Conservation (phyloP, 2,329 filamentous ascomycete species). For the Alternaria burnsii region DNA sequence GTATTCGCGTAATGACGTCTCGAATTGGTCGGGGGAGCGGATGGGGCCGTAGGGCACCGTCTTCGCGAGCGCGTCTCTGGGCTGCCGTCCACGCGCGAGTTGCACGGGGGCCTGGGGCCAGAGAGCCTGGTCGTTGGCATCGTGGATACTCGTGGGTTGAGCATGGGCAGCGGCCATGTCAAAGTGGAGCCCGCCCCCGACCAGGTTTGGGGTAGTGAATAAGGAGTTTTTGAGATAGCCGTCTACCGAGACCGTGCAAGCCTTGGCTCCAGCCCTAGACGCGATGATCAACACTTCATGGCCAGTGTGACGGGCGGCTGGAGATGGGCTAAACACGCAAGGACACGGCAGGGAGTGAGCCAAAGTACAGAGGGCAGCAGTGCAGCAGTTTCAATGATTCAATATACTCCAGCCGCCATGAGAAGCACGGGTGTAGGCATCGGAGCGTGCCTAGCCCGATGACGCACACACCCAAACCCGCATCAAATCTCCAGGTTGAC, state of each 20-base stretch:
- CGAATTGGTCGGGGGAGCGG: constrained; percentile 47
- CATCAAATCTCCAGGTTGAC: neutral
- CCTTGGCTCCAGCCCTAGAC: constrained; percentile 11
- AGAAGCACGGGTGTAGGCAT: constrained; percentile 4
- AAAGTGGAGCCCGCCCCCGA: constrained; percentile 27
- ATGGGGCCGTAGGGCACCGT: constrained; percentile 42
- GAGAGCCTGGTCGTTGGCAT: constrained; percentile 23
- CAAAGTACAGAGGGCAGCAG: neutral
- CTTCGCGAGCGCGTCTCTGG: constrained; percentile 48
- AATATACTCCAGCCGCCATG: neutral
- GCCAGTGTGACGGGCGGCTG: neutral
- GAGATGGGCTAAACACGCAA: neutral
- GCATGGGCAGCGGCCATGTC: constrained; percentile 33
- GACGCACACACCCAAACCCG: constrained; percentile 5
- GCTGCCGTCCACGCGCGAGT: constrained; percentile 49
- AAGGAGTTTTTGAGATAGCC: constrained; percentile 17
- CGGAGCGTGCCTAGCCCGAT: constrained; percentile 6
- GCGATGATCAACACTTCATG: constrained; percentile 13
- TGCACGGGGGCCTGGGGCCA: constrained; percentile 33
- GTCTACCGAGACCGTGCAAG: constrained; percentile 14
- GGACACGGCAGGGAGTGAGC: neutral
- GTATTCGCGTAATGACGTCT: constrained; percentile 48
- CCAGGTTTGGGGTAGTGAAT: constrained; percentile 17
- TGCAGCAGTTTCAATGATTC: neutral
- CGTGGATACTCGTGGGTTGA: constrained; percentile 18